Conservation (phyloP, 2,329 filamentous ascomycete species). For the Diaporthe sp. region DNA sequence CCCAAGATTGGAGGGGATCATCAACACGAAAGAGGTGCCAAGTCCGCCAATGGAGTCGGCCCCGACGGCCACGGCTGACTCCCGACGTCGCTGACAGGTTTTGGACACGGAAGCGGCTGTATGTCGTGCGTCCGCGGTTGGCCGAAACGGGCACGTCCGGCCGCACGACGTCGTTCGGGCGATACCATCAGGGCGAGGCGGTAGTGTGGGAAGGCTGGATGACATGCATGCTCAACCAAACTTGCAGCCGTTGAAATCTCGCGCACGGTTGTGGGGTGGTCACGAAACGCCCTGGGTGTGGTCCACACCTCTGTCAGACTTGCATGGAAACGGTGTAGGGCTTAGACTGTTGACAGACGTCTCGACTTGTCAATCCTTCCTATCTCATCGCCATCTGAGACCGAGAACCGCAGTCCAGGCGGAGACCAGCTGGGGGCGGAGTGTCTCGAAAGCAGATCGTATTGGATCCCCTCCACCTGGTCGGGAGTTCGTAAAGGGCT, state of each 20-base stretch:
- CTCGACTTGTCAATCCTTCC: not conserved
- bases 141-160: slow-evolving; percentile 5
- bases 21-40: slow-evolving; percentile 20
- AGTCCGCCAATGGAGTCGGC: not conserved
- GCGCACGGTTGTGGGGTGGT: slow-evolving; percentile 18
- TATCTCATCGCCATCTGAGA: not conserved
- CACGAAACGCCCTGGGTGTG: not conserved
- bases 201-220: not conserved
- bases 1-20: slow-evolving; percentile 22
- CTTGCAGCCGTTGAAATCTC: not conserved
- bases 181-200: not conserved
- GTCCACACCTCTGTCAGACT: slow-evolving; percentile 26
- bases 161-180: slow-evolving; percentile 2
- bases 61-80: not conserved
- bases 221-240: slow-evolving; percentile 13
- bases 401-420: not conserved
- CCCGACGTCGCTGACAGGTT: slow-evolving; percentile 10
- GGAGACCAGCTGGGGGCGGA: not conserved
- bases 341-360: slow-evolving; percentile 2
- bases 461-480: not conserved
- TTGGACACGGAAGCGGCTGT: slow-evolving; percentile 3
- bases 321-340: slow-evolving; percentile 15
- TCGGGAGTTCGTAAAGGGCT: not conserved
- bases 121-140: slow-evolving; percentile 22
- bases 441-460: not conserved